Conservation (phyloP, 805 yeast species). For the Myxozyma mucilagina region DNA sequence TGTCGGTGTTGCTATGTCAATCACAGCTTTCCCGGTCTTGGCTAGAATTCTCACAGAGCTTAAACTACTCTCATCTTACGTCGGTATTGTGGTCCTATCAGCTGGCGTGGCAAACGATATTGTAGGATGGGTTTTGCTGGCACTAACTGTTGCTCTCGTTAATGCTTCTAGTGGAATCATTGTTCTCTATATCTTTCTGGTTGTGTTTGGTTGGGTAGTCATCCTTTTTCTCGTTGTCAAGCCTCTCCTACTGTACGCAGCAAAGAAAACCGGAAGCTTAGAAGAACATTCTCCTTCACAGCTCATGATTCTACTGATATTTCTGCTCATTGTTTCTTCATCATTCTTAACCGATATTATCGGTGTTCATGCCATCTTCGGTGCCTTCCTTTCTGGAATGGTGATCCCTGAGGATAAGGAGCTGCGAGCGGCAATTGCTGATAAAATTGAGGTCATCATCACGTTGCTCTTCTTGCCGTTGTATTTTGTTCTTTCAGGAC, state of each 20-base stretch:
- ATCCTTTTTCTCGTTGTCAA: conserved; percentile 60
- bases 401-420: conserved; percentile 76
- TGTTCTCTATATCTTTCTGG: conserved; percentile 67
- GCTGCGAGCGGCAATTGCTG: conserved; percentile 66
- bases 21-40: conserved; percentile 82
- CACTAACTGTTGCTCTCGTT: conserved; percentile 73
- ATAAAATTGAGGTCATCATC: conserved; percentile 75
- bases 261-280: conserved; percentile 53
- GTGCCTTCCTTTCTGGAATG: conserved; percentile 76
- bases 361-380: conserved; percentile 85
- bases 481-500: conserved; percentile 78
- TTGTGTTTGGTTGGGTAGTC: conserved; percentile 64
- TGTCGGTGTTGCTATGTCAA: conserved; percentile 79
- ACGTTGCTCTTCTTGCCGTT: conserved; percentile 71
- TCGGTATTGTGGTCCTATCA: conserved; percentile 62
- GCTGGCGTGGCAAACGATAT: conserved; percentile 82
- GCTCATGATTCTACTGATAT: conserved; percentile 59
- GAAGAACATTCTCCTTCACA: conserved; percentile 55
- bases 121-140: conserved; percentile 78
- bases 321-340: conserved; percentile 60
- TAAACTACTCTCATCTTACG: conserved; percentile 51
- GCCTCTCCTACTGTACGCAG: conserved; percentile 49
- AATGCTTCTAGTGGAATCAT: conserved; percentile 68
- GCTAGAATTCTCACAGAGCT: conserved; percentile 77
- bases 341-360: conserved; percentile 80